phyloP scores from a whole-genome alignment of 2,329 filamentous ascomycete genomes.

The Ophiostoma quercus region DNA sequence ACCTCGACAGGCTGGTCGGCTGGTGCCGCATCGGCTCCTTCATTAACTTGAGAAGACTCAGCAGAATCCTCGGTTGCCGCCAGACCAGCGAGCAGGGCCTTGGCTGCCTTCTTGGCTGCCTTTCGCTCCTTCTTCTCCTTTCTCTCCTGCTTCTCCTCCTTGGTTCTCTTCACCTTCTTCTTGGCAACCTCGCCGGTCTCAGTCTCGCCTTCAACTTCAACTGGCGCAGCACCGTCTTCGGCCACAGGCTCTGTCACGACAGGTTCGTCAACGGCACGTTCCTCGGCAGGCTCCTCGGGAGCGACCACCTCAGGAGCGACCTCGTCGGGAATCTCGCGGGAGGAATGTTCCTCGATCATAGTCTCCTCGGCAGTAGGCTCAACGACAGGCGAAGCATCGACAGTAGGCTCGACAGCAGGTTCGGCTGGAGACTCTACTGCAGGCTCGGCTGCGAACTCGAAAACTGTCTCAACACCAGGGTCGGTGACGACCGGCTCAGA shows the following conservation, averaged over 20 bases:
- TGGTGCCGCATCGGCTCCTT: background rate
- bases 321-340: background rate
- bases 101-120: slow-evolving; percentile 11
- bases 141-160: slow-evolving; percentile 2
- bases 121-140: slow-evolving; percentile 11
- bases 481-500: background rate
- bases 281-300: background rate
- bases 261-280: too few species aligned
- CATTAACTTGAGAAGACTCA: background rate
- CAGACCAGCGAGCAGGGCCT: background rate
- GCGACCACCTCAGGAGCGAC: background rate
- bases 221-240: background rate
- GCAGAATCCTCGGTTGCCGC: background rate
- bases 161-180: slow-evolving; percentile 4
- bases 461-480: background rate
- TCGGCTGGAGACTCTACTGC: background rate
- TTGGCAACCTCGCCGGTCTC: background rate
- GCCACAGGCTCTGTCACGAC: background rate
- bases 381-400: background rate
- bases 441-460: background rate
- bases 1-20: background rate
- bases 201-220: background rate
- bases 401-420: background rate
- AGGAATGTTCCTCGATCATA: background rate
- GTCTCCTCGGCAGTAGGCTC: background rate